Base-by-base conservation (phyloP, 805 yeast species). In the Myxozyma monticola region DNA sequence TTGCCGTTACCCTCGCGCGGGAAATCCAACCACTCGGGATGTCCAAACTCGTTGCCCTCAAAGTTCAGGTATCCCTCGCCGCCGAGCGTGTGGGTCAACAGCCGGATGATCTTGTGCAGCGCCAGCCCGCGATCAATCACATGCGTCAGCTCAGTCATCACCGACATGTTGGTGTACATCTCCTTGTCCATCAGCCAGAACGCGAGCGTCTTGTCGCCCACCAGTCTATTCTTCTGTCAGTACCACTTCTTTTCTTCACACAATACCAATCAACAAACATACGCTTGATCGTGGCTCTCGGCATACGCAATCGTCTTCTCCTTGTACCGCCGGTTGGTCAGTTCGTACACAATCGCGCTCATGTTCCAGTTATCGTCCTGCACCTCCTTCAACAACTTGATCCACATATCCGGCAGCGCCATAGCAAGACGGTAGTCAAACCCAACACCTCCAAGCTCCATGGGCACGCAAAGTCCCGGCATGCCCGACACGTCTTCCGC, bases 341-440 rank as follows among this genome's bases (percentile, higher is more conserved):
- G 76, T 1, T 95, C 87, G 65, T 80, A 83, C 18, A 82, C 83
- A 49, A 91, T 89, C 53, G 77, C 73, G 38, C 85, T 88, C 73
- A 91, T 69, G 62, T 90, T 88, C 99, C 99, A 91, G 44, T 88
- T 84, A 54, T 90, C 96, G 68, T 91, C 98, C 38, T 70, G 64
- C 51, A 76, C 71, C 65, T 90, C 97, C 66, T 93, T 91, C 60
- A 91, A 71, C 41, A 89, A 69, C 68, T 93, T 93, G 71, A 91
- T 91, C 99, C 99, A 91, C 98, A 91, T 91, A 68, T 91, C 99
- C 3, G 99, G 99, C 52, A 91, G 75, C 1, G 98, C 97, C 99
- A 91, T 91, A 1, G 96, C 93, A 46, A 91, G 75, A 56, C 98
- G 76, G 68, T 91, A 91, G 66, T 90, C 93, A 63, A 91, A 91